Evolutionary conservation across 371 early-diverging fungal species (phyloP).

Genomic region (Saksenaea oblongispora): DNA sequence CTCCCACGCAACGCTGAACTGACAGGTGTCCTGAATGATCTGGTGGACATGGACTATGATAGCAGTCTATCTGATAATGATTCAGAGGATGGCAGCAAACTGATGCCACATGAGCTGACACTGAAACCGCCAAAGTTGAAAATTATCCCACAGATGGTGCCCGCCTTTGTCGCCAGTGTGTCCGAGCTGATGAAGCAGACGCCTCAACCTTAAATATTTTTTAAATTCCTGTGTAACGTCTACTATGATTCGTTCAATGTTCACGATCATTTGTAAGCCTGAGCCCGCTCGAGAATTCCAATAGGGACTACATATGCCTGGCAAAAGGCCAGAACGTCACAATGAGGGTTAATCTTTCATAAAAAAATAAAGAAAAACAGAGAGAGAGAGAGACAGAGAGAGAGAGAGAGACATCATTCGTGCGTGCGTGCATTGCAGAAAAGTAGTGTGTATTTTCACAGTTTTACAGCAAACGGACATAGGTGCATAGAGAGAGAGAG

Average conservation of each 20-base stretch:
- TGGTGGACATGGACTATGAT: conserved; percentile 29
- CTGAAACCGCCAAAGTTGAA: conserved; percentile 18
- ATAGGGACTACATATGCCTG: too few species aligned
- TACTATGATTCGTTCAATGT: background rate
- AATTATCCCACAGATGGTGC: conserved; percentile 21
- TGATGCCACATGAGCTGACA: conserved; percentile 16
- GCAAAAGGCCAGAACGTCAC: too few species aligned
- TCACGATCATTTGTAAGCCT: too few species aligned
- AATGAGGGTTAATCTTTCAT: too few species aligned
- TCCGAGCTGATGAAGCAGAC: background rate
- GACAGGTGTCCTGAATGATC: conserved; percentile 32
- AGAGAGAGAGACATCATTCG: too few species aligned
- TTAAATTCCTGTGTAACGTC: background rate
- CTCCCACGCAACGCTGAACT: conserved; percentile 25
- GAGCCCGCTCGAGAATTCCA: too few species aligned
- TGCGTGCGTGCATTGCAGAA: background rate
- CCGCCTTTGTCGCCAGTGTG: conserved; percentile 17
- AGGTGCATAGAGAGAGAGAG: background rate
- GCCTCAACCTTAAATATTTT: background rate
- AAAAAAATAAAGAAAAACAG: too few species aligned
- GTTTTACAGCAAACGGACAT: too few species aligned
- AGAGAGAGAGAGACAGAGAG: too few species aligned
- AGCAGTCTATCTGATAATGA: conserved; percentile 9
- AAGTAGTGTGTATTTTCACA: background rate
- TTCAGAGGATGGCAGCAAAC: conserved; percentile 3